Evolutionary conservation across 768 basidiomycete genomes (phyloP), one percentile per base, ranked within the genome.

Genomic region (Cytidiella melzeri): DNA sequence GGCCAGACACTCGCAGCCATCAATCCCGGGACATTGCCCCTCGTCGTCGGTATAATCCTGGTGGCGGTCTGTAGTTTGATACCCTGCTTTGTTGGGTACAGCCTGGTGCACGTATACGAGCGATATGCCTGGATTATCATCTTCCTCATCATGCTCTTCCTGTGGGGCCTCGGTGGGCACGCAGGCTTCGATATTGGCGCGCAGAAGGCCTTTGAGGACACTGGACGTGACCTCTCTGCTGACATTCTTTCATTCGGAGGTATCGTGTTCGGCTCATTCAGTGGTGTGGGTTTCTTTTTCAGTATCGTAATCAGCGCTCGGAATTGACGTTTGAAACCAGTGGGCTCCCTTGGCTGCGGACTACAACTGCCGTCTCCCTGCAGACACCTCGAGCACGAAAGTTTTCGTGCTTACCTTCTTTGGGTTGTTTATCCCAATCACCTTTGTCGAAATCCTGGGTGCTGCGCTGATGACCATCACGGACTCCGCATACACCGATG

Each of bases 281-380:
- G 70, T 9, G 75, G 78, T n/a, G 69, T 72, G 15, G 45, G 64
- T 61, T n/a, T 36, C n/a, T n/a, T 7, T 23, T 37, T 13, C 36
- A 27, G 38, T 41, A 13, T 44, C 10, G 15, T 36, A 2, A 1
- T 2, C 26, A 34, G 5, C 11, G n/a, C 19, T 13, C 10, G 23
- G 6, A 7, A 15, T 21, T 45, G 11, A 42, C 7, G 12, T 20
- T 13, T 37, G 3, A 36, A 4, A 37, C 27, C 41, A 67, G 57
- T 77, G 75, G 77, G 71, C 74, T 0, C 71, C 75, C 1, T 55
- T 79, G 1, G 77, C 76, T 3, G 77, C 78, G 5, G 78, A 80
- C 58, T 80, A 76, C 58, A 78, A 77, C 54, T 73, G 72, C 54
- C 67, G 72, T 21, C 61, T 80, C 0, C 78, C 78, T 0, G 70